A percentile compares a stretch with the other conserved stretches of the same genome.
phyloP scores from a whole-genome alignment of 1,284 basidiomycete species.

The Neolentinus lepideus region DNA sequence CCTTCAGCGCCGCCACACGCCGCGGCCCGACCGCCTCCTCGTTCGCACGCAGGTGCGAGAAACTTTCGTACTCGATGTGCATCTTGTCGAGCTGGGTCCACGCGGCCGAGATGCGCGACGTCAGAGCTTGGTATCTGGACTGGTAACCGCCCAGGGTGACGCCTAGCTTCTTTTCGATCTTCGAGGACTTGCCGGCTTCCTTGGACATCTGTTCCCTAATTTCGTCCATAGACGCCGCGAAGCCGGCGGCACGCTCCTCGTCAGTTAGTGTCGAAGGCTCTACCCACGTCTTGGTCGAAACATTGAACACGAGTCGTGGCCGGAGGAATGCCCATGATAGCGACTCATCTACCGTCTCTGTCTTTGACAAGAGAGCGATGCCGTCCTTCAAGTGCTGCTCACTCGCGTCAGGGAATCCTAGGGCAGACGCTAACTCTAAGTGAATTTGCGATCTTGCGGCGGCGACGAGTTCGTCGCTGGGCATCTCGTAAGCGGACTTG shows the following conservation, averaged over 20 bases:
- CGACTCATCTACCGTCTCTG: conserved; percentile 50
- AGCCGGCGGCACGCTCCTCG: conserved; percentile 60
- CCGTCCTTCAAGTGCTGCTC: conserved; percentile 75
- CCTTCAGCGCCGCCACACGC: conserved; percentile 67
- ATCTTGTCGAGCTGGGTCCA: conserved; percentile 66
- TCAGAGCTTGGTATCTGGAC: conserved; percentile 65
- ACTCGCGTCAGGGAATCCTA: conserved; percentile 83
- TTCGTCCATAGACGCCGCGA: conserved; percentile 53
- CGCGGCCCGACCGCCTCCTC: conserved; percentile 74
- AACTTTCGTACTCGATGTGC: conserved; percentile 73
- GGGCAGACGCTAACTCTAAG: conserved; percentile 67
- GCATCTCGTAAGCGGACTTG: conserved; percentile 65
- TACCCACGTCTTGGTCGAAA: conserved; percentile 57
- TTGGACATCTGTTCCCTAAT: conserved; percentile 74
- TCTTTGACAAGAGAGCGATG: conserved; percentile 52
- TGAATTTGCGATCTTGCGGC: conserved; percentile 73
- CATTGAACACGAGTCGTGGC: conserved; percentile 58
- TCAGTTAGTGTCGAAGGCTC: conserved; percentile 49
- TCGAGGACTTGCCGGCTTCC: conserved; percentile 76
- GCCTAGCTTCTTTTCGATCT: conserved; percentile 88
- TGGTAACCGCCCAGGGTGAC: conserved; percentile 91
- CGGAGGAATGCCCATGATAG: conserved; percentile 65
- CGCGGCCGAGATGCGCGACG: conserved; percentile 57
- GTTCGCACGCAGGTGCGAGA: conserved; percentile 61
- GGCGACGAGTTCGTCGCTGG: conserved; percentile 74